Conservation (phyloP, 352 stramenopile genomes). For the Globisporangium rhizosaccharum region DNA sequence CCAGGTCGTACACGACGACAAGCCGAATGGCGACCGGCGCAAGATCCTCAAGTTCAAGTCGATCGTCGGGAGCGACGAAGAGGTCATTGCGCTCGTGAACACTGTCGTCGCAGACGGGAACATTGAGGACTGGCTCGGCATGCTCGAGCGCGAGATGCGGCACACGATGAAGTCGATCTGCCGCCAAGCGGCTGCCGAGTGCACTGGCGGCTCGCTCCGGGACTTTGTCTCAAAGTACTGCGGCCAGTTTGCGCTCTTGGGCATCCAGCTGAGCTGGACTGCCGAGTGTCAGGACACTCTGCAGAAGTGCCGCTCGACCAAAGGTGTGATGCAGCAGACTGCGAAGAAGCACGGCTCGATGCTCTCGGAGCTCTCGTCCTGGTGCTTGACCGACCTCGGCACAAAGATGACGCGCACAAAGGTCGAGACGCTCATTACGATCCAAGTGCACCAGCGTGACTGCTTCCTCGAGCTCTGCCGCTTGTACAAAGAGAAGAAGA, state of each 20-base stretch:
- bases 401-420: constrained; percentile 91
- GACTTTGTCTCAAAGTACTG: constrained; percentile 76
- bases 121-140: constrained; percentile 80
- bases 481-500: constrained; percentile 80
- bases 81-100: constrained; percentile 57
- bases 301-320: constrained; percentile 70
- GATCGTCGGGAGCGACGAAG: constrained; percentile 62
- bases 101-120: constrained; percentile 62
- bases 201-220: constrained; percentile 31
- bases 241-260: constrained; percentile 66
- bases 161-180: constrained; percentile 61
- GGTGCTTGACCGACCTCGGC: constrained; percentile 87
- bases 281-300: constrained; percentile 67
- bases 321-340: constrained; percentile 84
- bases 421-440: constrained; percentile 92
- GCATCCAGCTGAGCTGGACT: constrained; percentile 78
- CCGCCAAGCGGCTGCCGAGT: constrained; percentile 52
- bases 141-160: constrained; percentile 69
- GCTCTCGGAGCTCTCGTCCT: constrained; percentile 86
- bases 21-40: constrained; percentile 27
- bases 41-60: constrained; percentile 78
- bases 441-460: constrained; percentile 89
- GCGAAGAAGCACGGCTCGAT: constrained; percentile 74
- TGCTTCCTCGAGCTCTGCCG: constrained; percentile 62
- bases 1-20: constrained; percentile 66